These are phyloP conservation scores for Ascosphaera pollenicola DNA, from an alignment of 2,329 filamentous ascomycete species.

Conservation along the genomic window DNA sequence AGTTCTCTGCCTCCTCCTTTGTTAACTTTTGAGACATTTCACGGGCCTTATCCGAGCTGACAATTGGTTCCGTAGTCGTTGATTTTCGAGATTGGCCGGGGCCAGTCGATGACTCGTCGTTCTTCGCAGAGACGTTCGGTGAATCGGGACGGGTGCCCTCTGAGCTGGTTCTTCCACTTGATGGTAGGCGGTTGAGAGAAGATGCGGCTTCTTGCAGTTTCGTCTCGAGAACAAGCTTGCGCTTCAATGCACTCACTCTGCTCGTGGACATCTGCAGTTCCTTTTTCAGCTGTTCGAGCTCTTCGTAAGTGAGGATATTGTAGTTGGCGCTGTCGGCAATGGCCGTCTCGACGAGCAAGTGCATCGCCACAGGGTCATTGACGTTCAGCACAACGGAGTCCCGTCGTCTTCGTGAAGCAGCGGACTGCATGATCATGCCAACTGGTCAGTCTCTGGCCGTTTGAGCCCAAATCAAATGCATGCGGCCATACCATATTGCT, in stretches of 20 bases:
- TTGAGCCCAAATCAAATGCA: too few relatives aligned
- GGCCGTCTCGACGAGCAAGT: conserved; percentile 82
- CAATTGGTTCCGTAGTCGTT: conserved; percentile 51
- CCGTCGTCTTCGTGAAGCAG: too few relatives aligned
- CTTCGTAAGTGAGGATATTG: conserved; percentile 71
- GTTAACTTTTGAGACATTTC: conserved; percentile 64
- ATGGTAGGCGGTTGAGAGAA: conserved; percentile 54
- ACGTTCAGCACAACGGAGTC: conserved; percentile 18
- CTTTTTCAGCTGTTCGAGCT: conserved; percentile 80
- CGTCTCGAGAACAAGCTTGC: conserved; percentile 69
- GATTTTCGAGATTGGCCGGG: conserved; percentile 14
- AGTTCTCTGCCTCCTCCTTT: conserved; percentile 52
- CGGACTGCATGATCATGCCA: too few relatives aligned
- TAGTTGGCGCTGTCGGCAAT: conserved; percentile 70
- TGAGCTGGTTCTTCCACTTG: conserved; percentile 7
- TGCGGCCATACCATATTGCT: too few relatives aligned
- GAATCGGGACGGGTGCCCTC: conserved; percentile 21
- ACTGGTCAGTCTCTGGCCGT: too few relatives aligned
- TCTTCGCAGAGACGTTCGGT: conserved; percentile 16
- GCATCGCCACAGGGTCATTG: conserved; percentile 51
- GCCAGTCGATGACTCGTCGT: conserved; percentile 1
- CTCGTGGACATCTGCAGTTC: conserved; percentile 50
- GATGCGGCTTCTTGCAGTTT: conserved; percentile 88
- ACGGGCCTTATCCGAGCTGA: conserved; percentile 63
- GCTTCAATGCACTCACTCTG: conserved; percentile 60